Base-by-base conservation (phyloP, 306 rosid species). In the Inga laurina region DNA sequence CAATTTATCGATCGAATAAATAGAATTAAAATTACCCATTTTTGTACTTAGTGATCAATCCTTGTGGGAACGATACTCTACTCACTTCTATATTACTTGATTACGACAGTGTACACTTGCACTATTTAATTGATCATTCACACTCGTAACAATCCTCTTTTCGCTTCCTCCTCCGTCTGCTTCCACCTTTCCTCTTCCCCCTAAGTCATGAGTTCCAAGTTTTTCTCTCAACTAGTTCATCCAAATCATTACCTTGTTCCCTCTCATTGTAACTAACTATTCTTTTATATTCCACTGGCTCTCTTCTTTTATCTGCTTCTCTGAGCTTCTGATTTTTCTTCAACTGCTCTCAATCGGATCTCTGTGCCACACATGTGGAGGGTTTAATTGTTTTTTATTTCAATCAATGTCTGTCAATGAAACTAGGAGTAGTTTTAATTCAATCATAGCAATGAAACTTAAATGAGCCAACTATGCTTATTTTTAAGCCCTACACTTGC, bases 111-210 rank as follows among this genome's bases (percentile, higher is more conserved):
- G n/a, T n/a, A n/a, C n/a, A n/a, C n/a, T n/a, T n/a, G n/a, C n/a
- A n/a, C n/a, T n/a, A n/a, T n/a, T n/a, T n/a, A n/a, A n/a, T n/a
- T n/a, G n/a, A n/a, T n/a, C n/a, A n/a, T n/a, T n/a, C n/a, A n/a
- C n/a, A n/a, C n/a, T n/a, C n/a, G n/a, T n/a, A n/a, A n/a, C n/a
- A n/a, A 69, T 79, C 84, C 48, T 75, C 43, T 65, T 51, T 72
- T 18, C 79, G 52, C 69, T 66, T 10, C 76, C 82, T 46, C 59
- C 84, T 74, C 84, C 19, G 83, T 27, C 32, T 74, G 43, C 66
- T 79, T 82, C 81, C 80, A 73, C 90, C 83, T 88, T 82, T 85
- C 87, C 91, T 90, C 88, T 81, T 79, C 78, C 87, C 90, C 73
- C 88, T 90, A 82, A 86, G 90, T 84, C 74, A 51, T 83, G 84